Percentiles rank a stretch among this genome's conserved stretches.
phyloP scores from a whole-genome alignment of 768 basidiomycete species.

The Suillus weaverae region DNA sequence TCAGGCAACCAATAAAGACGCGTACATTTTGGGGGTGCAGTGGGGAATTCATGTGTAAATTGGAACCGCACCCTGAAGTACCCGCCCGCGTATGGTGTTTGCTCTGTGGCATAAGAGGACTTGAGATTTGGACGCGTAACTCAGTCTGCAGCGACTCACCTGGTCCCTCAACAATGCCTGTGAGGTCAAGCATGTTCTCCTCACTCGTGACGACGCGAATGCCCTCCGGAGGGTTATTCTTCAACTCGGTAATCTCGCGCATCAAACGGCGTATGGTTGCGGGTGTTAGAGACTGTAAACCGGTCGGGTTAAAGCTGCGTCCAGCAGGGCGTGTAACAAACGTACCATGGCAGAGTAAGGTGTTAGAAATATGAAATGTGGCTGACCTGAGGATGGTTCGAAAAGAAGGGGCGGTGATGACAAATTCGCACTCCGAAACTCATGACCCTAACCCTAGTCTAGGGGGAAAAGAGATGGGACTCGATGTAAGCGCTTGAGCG shows the following conservation, averaged over 20 bases:
- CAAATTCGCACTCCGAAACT: conserved; percentile 22
- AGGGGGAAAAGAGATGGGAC: background rate
- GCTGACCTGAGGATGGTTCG: conserved; percentile 14
- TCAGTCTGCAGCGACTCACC: conserved; percentile 48
- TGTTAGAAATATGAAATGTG: background rate
- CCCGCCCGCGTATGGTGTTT: conserved; percentile 72
- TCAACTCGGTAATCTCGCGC: conserved; percentile 81
- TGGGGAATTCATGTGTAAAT: conserved; percentile 93
- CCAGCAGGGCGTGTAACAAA: background rate
- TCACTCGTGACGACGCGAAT: conserved; percentile 85
- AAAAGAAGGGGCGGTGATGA: conserved; percentile 23
- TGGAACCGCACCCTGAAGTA: conserved; percentile 78
- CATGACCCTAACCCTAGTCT: conserved; percentile 20
- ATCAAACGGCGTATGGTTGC: conserved; percentile 80
- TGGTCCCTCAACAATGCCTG: conserved; percentile 87
- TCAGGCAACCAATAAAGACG: conserved; percentile 10
- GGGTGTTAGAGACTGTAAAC: conserved; percentile 43
- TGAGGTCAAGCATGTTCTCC: conserved; percentile 85
- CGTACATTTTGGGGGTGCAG: conserved; percentile 91
- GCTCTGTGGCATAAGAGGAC: conserved; percentile 38
- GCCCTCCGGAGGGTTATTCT: conserved; percentile 86
- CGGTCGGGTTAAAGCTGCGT: background rate
- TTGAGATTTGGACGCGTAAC: conserved; percentile 9
- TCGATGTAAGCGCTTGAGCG: background rate
- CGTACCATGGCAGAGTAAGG: conserved; percentile 24